These are phyloP conservation scores for Ganoderma multipileum DNA, from an alignment of 1,284 basidiomycete genomes.

Conservation along the genomic window DNA sequence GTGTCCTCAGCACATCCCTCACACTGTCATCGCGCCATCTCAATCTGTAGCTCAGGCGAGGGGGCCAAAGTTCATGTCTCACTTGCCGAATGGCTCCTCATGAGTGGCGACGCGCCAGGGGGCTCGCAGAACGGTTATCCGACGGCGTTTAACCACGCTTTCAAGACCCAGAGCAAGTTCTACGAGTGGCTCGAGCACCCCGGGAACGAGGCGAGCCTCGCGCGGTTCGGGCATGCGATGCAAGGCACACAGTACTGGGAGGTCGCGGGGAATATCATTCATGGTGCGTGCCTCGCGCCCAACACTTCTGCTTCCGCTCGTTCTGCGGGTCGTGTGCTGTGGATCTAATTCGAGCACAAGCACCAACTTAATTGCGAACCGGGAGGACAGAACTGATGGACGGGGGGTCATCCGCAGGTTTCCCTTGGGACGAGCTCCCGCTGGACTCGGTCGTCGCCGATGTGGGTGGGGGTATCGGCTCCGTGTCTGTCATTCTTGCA, in stretches of 20 bases:
- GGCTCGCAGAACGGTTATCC: constrained; percentile 14
- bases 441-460: constrained; percentile 48
- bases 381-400: neutral
- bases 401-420: constrained; percentile 48
- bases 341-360: too few species aligned
- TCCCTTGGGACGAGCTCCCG: constrained; percentile 66
- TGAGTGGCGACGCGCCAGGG: neutral
- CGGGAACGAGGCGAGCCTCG: constrained; percentile 22
- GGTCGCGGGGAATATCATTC: constrained; percentile 27
- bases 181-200: constrained; percentile 28
- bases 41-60: constrained; percentile 19
- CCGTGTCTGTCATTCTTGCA: constrained; percentile 32
- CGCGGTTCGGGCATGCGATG: constrained; percentile 28
- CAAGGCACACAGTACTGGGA: constrained; percentile 30
- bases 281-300: constrained; percentile 14
- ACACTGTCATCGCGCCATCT: neutral
- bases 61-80: constrained; percentile 18
- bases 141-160: constrained; percentile 18
- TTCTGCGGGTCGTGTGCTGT: too few species aligned
- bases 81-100: constrained; percentile 23
- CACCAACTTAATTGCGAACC: too few species aligned
- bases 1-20: neutral
- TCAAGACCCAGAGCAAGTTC: constrained; percentile 38
- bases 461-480: constrained; percentile 42
- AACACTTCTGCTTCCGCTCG: neutral